phyloP scores from a whole-genome alignment of 2,329 filamentous ascomycete species.

The Peltaster fructicola region DNA sequence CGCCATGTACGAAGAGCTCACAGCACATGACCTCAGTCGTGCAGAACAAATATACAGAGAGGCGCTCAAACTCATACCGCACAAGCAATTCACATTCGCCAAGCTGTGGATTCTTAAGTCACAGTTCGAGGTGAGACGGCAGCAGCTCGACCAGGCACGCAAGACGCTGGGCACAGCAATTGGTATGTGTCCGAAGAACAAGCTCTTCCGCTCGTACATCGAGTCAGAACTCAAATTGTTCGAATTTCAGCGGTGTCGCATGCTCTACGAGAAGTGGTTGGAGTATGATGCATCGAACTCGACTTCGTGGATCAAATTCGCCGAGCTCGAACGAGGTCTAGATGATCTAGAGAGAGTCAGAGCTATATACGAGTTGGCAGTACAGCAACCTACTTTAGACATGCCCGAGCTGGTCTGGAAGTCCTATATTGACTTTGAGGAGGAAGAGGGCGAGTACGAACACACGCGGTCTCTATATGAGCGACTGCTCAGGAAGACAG shows the following conservation, averaged over 20 bases:
- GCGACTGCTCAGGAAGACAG: slow-evolving; percentile 79
- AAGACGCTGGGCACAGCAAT: slow-evolving; percentile 83
- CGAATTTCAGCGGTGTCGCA: slow-evolving; percentile 82
- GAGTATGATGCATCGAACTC: slow-evolving; percentile 82
- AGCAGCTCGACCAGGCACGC: slow-evolving; percentile 59
- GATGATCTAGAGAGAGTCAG: slow-evolving; percentile 78
- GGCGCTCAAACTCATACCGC: slow-evolving; percentile 72
- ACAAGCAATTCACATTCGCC: slow-evolving; percentile 93
- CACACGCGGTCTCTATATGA: slow-evolving; percentile 71
- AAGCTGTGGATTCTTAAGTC: slow-evolving; percentile 92
- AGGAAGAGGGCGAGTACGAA: slow-evolving; percentile 84
- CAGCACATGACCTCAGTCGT: slow-evolving; percentile 58
- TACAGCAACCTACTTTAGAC: slow-evolving; percentile 66
- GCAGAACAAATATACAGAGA: slow-evolving; percentile 83
- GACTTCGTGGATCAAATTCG: slow-evolving; percentile 92
- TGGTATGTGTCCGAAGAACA: slow-evolving; percentile 91
- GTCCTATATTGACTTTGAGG: slow-evolving; percentile 95
- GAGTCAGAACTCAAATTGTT: slow-evolving; percentile 85
- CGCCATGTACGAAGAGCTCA: slow-evolving; percentile 83
- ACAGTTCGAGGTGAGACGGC: slow-evolving; percentile 81
- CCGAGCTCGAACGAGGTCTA: slow-evolving; percentile 77
- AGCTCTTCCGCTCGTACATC: slow-evolving; percentile 83
- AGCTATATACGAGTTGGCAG: slow-evolving; percentile 81
- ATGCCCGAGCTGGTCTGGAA: slow-evolving; percentile 99
- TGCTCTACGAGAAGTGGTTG: slow-evolving; percentile 83